Base-by-base conservation (phyloP, 306 rosid species). In the Clitoria ternatea region DNA sequence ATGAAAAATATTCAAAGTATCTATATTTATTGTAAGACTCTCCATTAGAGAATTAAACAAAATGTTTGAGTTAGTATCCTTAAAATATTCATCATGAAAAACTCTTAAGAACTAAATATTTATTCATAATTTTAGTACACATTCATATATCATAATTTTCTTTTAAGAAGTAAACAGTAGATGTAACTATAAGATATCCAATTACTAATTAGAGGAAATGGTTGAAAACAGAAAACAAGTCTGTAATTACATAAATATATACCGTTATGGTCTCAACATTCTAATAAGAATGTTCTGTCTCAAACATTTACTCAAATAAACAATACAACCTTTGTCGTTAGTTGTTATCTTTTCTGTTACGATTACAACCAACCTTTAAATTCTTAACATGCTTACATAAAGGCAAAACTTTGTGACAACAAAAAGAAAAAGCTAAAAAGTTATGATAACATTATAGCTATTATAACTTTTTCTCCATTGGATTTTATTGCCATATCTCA, bases 111-210 rank as follows among this genome's bases (percentile, higher is more conserved):
- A n/a, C n/a, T n/a, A n/a, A n/a, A n/a, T n/a, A n/a, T n/a, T n/a
- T n/a, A n/a, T n/a, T n/a, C n/a, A n/a, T n/a, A n/a, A n/a, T 47
- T 72, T 72, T 61, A 62, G 52, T 32, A 23, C 7, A 72, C 50
- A 2, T n/a, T n/a, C n/a, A n/a, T n/a, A n/a, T n/a, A n/a, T n/a
- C n/a, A 4, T 22, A 44, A 4, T n/a, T 42, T 29, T 29, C 5
- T 29, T 29, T 29, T 29, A 2, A 29, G 5, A 29, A 29, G 5
- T 2, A 33, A 5, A 11, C 26, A 32, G 32, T 27, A 39, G 20
- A 11, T 54, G 44, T 67, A 75, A 44, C 30, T 23, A 64, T 47
- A 57, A 47, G 35, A 47, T 26, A 12, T 59, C 80, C 59, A 76
- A 18, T 32, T 29, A 44, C 80, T 68, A 76, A 18, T 32, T 29